Base-by-base conservation (phyloP, 1,139 yeast species). In the Suhomyces taliae region DNA sequence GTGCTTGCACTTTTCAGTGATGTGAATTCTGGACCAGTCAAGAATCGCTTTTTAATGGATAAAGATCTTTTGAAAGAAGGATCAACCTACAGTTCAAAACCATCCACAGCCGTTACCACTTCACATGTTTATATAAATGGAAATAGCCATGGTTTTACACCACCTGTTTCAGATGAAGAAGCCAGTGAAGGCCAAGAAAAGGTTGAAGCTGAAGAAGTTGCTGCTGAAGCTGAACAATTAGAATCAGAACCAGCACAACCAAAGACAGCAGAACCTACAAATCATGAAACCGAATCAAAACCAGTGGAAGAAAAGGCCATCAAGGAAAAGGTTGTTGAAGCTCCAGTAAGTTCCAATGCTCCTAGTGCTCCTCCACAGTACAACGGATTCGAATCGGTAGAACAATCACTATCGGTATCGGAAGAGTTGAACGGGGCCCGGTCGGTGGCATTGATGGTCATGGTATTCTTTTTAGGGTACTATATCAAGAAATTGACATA, bases 111-210 rank as follows among this genome's bases (percentile, higher is more conserved):
- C 4, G 37, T 43, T 2, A 12, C 46, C 6, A 39, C 29, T 29
- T 32, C 34, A 3, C 29, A 27, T 14, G 35, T 33, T 27, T 39
- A 39, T 37, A 19, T 32, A 8, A 37, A 43, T 26, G 45, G 38
- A 5, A 27, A 19, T 29, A 35, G 26, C 27, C 35, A 32, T 8
- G 47, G 46, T 31, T 48, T 59, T 34, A 61, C 66, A 0, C 65
- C 66, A 2, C 65, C 66, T 2, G 51, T 57, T 14, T 58, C 63
- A 7, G 65, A 61, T 41, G 49, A 46, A 27, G 49, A 45, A 27
- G 37, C 14, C 3, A 9, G 11, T 15, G 47, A 44, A 27, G 7
- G 24, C 12, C 11, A 33, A 19, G 42, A 43, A 10, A 35, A 36
- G 14, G n/a, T 15, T 7, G 42, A 15, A 27, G n/a, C 7, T 29